Evolutionary conservation across 306 rosid genomes (phyloP), one percentile per base, ranked within the genome.

Genomic region (Fragaria vesca): DNA sequence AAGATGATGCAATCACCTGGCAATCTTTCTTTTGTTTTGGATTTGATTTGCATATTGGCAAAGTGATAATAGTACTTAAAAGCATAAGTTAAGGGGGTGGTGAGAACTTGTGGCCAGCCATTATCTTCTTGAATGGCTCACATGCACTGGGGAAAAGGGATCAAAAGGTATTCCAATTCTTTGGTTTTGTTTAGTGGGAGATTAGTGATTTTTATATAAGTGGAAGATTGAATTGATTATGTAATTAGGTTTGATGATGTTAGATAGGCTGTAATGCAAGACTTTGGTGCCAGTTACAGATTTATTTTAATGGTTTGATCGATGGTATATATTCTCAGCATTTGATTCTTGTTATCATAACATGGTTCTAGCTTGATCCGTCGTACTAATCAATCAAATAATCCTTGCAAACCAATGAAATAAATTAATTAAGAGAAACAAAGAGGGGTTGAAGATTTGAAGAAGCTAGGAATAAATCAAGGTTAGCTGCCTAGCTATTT

Each of bases 51-150:
- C 89, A 77, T 82, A 81, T 77, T 48, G 76, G 65, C 13, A 83
- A 83, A 83, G 69, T 68, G 71, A 11, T 66, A 58, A 20, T 78
- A 66, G 48, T 82, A 75, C 48, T 46, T 32, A 70, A 75, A 57
- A 52, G 74, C 69, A 21, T 40, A 8, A 57, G 72, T 79, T 75
- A 7, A 52, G 52, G 77, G 78, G 76, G 78, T 75, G 57, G 81
- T 65, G 50, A 74, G 79, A 81, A 69, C 85, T 77, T 80, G 89
- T 85, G 93, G 86, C 75, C 85, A 77, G 82, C 88, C 84, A 73
- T 69, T 79, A 77, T 47, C 81, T 84, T 84, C 47, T 72, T 30
- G 65, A 80, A 71, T 72, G 81, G 72, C 74, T 88, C 89, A 82
- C 82, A 72, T 86, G 87, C 63, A 86, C 57, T 62, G 43, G 76